phyloP scores from a whole-genome alignment of 495 filamentous ascomycete species.

The Podospora comata region DNA sequence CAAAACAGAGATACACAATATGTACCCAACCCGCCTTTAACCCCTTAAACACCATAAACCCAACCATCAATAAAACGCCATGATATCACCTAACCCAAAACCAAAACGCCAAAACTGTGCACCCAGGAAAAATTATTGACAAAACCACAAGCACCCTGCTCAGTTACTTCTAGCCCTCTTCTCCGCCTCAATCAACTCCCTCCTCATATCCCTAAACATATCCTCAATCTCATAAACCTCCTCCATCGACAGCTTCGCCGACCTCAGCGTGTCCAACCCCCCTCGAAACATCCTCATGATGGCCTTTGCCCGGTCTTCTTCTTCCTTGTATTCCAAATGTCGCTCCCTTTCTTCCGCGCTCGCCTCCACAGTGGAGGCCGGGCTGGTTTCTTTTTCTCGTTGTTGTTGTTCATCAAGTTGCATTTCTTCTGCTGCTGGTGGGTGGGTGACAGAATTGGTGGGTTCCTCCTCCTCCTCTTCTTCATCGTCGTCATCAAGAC shows the following conservation, averaged over 20 bases:
- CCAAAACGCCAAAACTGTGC: neutral
- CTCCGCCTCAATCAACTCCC: slow-evolving; percentile 60
- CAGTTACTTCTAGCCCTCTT: slow-evolving; percentile 41
- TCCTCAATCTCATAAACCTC: slow-evolving; percentile 61
- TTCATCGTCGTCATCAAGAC: slow-evolving; percentile 16
- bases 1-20: neutral
- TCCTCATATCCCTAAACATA: slow-evolving; percentile 63
- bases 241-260: slow-evolving; percentile 47
- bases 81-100: too few relatives aligned
- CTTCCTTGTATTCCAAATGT: neutral
- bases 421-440: slow-evolving; percentile 11
- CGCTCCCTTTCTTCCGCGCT: slow-evolving; percentile 8
- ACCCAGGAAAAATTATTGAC: neutral
- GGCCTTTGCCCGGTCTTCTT: slow-evolving; percentile 19
- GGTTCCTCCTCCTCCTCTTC: neutral
- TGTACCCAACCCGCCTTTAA: neutral
- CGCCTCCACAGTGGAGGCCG: neutral
- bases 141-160: neutral
- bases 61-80: neutral
- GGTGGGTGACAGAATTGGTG: neutral
- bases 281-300: slow-evolving; percentile 51
- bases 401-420: slow-evolving; percentile 7
- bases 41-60: neutral
- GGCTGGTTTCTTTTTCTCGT: neutral
- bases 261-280: slow-evolving; percentile 51